Evolutionary conservation across 768 basidiomycete species (phyloP).

Genomic region (Tulasnella sp.): DNA sequence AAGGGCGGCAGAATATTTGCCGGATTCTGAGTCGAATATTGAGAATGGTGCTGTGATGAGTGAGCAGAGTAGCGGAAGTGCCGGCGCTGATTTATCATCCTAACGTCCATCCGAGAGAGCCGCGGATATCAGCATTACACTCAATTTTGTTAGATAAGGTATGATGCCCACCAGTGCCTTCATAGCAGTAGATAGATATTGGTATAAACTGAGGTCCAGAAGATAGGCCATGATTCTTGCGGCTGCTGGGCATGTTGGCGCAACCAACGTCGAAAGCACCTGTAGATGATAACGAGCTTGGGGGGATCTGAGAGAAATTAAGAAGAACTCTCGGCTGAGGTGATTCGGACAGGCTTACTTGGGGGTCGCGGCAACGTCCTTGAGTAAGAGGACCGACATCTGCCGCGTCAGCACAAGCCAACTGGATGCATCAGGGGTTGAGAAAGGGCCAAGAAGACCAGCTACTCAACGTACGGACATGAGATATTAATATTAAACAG

Average conservation of each 20-base stretch:
- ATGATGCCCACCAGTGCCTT: conserved; percentile 48
- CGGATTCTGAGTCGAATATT: conserved; percentile 33
- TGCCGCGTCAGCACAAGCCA: conserved; percentile 63
- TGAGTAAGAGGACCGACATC: conserved; percentile 48
- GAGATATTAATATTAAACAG: not conserved
- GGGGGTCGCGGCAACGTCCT: conserved; percentile 48
- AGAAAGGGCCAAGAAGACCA: conserved; percentile 41
- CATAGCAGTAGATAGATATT: conserved; percentile 43
- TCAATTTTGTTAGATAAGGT: not conserved
- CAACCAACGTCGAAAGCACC: conserved; percentile 49
- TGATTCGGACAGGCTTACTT: conserved; percentile 42
- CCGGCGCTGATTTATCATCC: conserved; percentile 53
- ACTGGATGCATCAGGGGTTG: conserved; percentile 42
- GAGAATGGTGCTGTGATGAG: conserved; percentile 46
- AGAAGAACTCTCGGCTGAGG: not conserved
- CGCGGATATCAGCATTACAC: not conserved
- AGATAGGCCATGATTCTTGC: conserved; percentile 20
- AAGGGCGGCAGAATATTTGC: conserved; percentile 39
- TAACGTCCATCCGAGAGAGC: conserved; percentile 43
- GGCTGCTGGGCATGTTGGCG: conserved; percentile 29
- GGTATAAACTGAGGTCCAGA: conserved; percentile 18
- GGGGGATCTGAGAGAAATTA: conserved; percentile 42
- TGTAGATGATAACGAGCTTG: conserved; percentile 47
- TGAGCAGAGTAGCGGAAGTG: conserved; percentile 47
- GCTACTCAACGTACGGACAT: conserved; percentile 33